Conservation (phyloP, 805 yeast genomes). For the Starmera dryadoides region DNA sequence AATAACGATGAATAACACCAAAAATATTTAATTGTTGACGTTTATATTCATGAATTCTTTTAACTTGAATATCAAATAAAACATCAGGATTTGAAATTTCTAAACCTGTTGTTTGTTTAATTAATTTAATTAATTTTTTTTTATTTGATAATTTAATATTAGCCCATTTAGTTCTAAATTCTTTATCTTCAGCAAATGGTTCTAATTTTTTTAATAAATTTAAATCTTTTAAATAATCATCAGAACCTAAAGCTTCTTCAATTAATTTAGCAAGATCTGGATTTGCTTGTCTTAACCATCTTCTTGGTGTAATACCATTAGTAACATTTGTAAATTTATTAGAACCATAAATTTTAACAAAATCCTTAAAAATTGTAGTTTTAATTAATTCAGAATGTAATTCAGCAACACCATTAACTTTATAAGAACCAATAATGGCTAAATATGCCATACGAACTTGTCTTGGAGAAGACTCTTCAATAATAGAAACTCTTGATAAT, state of each 20-base stretch:
- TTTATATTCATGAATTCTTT: conserved; percentile 92
- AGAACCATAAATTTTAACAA: conserved; percentile 73
- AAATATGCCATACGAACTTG: conserved; percentile 88
- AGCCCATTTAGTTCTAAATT: conserved; percentile 66
- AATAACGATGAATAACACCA: conserved; percentile 79
- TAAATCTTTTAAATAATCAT: conserved; percentile 62
- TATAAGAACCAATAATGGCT: conserved; percentile 89
- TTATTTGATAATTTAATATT: conserved; percentile 66
- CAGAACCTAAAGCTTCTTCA: conserved; percentile 61
- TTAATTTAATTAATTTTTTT: conserved; percentile 53
- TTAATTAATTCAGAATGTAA: conserved; percentile 85
- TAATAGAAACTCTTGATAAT: conserved; percentile 66
- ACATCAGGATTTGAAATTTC: conserved; percentile 62
- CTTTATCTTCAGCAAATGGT: conserved; percentile 56
- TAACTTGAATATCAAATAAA: conserved; percentile 86
- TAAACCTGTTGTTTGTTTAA: conserved; percentile 51
- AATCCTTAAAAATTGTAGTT: conserved; percentile 86
- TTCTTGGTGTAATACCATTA: conserved; percentile 92
- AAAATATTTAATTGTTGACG: conserved; percentile 91
- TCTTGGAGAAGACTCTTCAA: conserved; percentile 77
- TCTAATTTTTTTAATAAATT: conserved; percentile 61
- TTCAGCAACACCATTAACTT: conserved; percentile 94
- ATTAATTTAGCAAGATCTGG: conserved; percentile 74
- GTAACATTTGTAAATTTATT: conserved; percentile 89
- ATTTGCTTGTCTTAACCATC: conserved; percentile 94